A percentile compares a stretch with the other conserved stretches of the same genome.
These are phyloP conservation scores for Epichloe sibirici DNA, from an alignment of 2,329 filamentous ascomycete genomes.

Conservation along the genomic window DNA sequence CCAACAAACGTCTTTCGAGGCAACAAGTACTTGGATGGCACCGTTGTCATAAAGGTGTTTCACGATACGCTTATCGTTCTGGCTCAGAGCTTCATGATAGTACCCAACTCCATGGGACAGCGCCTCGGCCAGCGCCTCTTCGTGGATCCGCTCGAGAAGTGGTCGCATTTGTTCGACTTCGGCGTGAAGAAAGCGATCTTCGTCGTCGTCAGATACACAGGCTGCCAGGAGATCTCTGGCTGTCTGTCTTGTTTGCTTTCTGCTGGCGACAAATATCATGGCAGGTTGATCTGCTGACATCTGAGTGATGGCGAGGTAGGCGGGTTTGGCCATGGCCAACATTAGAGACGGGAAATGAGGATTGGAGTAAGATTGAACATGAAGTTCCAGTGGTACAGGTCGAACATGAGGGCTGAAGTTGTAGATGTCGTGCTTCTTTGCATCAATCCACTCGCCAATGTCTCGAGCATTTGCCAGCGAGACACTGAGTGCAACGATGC, in stretches of 20 bases:
- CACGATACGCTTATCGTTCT: slow-evolving; percentile 85
- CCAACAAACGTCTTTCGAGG: slow-evolving; percentile 84
- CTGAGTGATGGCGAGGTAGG: slow-evolving; percentile 78
- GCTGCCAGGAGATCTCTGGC: slow-evolving; percentile 80
- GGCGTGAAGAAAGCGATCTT: slow-evolving; percentile 85
- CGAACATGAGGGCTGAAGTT: slow-evolving; percentile 94
- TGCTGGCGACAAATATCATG: slow-evolving; percentile 80
- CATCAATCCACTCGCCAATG: slow-evolving; percentile 94
- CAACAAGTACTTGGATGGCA: slow-evolving; percentile 72
- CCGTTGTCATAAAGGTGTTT: slow-evolving; percentile 83
- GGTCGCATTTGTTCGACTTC: slow-evolving; percentile 71
- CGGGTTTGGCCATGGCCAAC: slow-evolving; percentile 95
- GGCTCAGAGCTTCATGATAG: slow-evolving; percentile 85
- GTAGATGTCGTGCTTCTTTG: slow-evolving; percentile 95
- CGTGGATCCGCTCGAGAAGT: slow-evolving; percentile 70
- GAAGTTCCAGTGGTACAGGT: slow-evolving; percentile 79
- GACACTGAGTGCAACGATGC: slow-evolving; percentile 82
- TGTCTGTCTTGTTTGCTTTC: slow-evolving; percentile 84
- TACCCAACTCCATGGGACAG: slow-evolving; percentile 92
- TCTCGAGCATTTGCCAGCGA: slow-evolving; percentile 88
- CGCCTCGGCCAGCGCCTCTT: slow-evolving; percentile 77
- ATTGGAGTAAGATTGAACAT: slow-evolving; percentile 90
- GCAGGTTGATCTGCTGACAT: slow-evolving; percentile 82
- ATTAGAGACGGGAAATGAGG: slow-evolving; percentile 96
- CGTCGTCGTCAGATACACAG: slow-evolving; percentile 77